A percentile compares a stretch with the other conserved stretches of the same genome.
Evolutionary conservation across 2,329 filamentous ascomycete genomes (phyloP).

Genomic region (Exophiala aquamarina): DNA sequence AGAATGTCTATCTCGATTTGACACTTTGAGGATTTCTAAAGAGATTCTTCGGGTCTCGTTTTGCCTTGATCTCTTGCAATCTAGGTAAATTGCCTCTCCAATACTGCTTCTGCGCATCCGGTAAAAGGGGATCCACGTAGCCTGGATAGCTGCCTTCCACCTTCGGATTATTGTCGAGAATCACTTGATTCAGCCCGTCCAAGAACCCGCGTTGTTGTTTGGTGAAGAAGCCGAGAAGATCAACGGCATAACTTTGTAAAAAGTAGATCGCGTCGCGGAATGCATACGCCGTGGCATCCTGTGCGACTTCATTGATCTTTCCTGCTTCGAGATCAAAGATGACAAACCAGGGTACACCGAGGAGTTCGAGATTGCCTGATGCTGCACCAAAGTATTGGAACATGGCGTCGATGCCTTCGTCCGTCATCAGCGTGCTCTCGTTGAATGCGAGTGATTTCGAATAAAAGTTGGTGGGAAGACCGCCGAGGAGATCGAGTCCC

Average conservation of each 20-base stretch:
- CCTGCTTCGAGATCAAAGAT: constrained; percentile 65
- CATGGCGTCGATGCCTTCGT: constrained; percentile 47
- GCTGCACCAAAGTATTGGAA: constrained; percentile 54
- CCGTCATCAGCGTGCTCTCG: constrained; percentile 48
- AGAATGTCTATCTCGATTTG: not conserved
- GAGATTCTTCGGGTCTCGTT: constrained; percentile 54
- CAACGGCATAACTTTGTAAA: constrained; percentile 62
- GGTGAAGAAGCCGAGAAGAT: constrained; percentile 44
- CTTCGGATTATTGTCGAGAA: constrained; percentile 40
- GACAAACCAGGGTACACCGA: constrained; percentile 54
- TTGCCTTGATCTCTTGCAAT: constrained; percentile 52
- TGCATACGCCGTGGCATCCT: constrained; percentile 60
- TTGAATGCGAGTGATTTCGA: constrained; percentile 59
- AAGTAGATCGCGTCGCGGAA: constrained; percentile 66
- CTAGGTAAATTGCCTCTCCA: constrained; percentile 54
- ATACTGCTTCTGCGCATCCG: constrained; percentile 51
- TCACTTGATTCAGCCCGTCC: constrained; percentile 49
- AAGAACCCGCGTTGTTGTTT: constrained; percentile 53
- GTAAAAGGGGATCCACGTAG: constrained; percentile 58
- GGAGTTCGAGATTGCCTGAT: constrained; percentile 37
- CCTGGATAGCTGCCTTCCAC: constrained; percentile 60
- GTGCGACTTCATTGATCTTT: constrained; percentile 56
- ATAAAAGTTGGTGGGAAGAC: constrained; percentile 54
- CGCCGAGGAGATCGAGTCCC: constrained; percentile 31
- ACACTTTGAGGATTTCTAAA: constrained; percentile 61